Percentiles rank a stretch among this genome's conserved stretches.
These are phyloP conservation scores for Triticum dicoccoides DNA, from an alignment of 176 grass and related monocot genomes.

Conservation along the genomic window DNA sequence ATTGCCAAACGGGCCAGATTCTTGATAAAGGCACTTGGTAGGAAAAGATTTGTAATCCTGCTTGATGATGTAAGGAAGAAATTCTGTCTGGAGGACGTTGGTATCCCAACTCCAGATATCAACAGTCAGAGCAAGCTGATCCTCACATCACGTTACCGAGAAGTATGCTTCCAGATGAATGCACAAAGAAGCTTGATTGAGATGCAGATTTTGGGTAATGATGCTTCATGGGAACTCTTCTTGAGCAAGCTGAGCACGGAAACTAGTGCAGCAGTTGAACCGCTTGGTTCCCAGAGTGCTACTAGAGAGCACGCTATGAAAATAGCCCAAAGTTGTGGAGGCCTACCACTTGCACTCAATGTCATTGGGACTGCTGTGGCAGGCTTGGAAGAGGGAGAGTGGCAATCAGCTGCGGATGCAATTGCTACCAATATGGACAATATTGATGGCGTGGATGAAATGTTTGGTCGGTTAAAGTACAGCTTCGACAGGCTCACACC, in stretches of 20 bases:
- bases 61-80: constrained; percentile 61
- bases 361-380: constrained; percentile 62
- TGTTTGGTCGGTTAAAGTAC: constrained; percentile 53
- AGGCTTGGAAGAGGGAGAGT: constrained; percentile 35
- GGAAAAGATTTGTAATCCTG: constrained; percentile 62
- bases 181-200: constrained; percentile 41
- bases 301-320: background rate
- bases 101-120: constrained; percentile 52
- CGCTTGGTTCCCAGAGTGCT: background rate
- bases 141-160: constrained; percentile 43
- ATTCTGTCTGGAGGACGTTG: constrained; percentile 50
- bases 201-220: constrained; percentile 34
- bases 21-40: constrained; percentile 39
- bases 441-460: constrained; percentile 44
- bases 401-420: constrained; percentile 33
- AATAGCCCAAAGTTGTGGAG: constrained; percentile 51
- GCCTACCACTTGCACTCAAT: constrained; percentile 70
- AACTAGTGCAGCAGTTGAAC: constrained; percentile 17
- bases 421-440: constrained; percentile 6
- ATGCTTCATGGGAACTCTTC: constrained; percentile 46
- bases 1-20: constrained; percentile 35
- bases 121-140: constrained; percentile 48
- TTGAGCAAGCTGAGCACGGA: constrained; percentile 47
- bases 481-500: constrained; percentile 56
- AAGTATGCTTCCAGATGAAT: constrained; percentile 62